Percentiles rank a stretch among this genome's conserved stretches.
Evolutionary conservation across 73 alveolate genomes (phyloP).

Genomic region (Paramecium biaurelia): DNA sequence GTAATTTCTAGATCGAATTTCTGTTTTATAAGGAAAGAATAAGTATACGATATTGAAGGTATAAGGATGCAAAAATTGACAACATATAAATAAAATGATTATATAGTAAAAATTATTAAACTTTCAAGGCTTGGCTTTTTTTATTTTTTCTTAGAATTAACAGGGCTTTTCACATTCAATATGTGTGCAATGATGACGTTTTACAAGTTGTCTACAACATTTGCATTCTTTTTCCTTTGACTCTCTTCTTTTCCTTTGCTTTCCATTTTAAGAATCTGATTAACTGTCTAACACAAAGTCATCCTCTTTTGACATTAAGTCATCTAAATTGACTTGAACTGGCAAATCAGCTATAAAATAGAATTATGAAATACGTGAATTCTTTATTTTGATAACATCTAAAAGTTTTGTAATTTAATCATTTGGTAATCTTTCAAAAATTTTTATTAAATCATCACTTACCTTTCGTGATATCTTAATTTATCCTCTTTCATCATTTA

Average conservation of each 20-base stretch:
- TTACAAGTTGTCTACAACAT: conserved; percentile 30
- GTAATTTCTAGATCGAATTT: not conserved
- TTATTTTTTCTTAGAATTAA: not conserved
- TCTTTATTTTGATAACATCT: not conserved
- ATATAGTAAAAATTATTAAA: not conserved
- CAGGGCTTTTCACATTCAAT: conserved; percentile 24
- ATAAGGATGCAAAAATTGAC: not conserved
- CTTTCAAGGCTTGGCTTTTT: not conserved
- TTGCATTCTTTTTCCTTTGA: conserved; percentile 44
- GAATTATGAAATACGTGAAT: not conserved
- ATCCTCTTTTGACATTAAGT: not conserved
- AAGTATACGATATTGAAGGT: not conserved
- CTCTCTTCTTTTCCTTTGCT: not conserved
- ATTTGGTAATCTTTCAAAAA: conserved; percentile 19
- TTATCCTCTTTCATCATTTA: not conserved
- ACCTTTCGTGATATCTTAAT: not conserved
- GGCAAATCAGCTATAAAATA: conserved; percentile 17
- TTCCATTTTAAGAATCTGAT: not conserved
- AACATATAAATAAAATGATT: not conserved
- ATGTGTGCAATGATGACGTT: conserved; percentile 27
- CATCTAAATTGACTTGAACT: not conserved
- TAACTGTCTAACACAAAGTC: not conserved
- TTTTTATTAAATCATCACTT: conserved; percentile 35
- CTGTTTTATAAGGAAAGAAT: not conserved
- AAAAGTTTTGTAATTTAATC: not conserved